Conservation (phyloP, 192 early-diverging fungal genomes). For the Backusella westeae region DNA sequence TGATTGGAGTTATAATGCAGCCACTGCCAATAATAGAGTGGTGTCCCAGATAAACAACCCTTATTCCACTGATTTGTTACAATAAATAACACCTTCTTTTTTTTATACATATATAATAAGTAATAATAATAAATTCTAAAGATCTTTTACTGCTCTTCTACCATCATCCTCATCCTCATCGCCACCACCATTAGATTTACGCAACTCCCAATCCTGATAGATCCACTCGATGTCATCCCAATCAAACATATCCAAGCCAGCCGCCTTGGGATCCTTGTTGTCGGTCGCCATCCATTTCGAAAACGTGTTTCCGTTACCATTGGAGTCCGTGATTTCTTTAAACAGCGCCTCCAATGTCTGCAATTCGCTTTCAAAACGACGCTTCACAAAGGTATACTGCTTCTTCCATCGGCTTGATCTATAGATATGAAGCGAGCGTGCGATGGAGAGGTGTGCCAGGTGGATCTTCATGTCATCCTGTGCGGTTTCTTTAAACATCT, state of each 20-base stretch:
- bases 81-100: not conserved
- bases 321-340: not conserved
- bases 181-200: conserved; percentile 7
- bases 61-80: conserved; percentile 35
- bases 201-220: conserved; percentile 17
- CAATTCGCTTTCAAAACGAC: conserved; percentile 3
- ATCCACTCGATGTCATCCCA: conserved; percentile 35
- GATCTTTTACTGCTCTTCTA: conserved; percentile 18
- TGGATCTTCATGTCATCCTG: not conserved
- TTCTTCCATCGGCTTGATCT: conserved; percentile 10
- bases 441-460: conserved; percentile 16
- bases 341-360: not conserved
- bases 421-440: conserved; percentile 21
- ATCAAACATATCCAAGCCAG: conserved; percentile 8
- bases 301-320: conserved; percentile 12
- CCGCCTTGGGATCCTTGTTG: not conserved
- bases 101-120: not conserved
- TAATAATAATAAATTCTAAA: conserved; percentile 2
- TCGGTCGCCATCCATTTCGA: conserved; percentile 12
- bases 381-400: not conserved
- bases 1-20: conserved; percentile 9
- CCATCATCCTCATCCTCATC: conserved; percentile 1
- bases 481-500: conserved; percentile 6
- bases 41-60: conserved; percentile 33
- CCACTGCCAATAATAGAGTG: conserved; percentile 10